A percentile compares a stretch with the other conserved stretches of the same genome.
Evolutionary conservation across 106 monocot genomes (phyloP).

Genomic region (Agapanthus africanus): DNA sequence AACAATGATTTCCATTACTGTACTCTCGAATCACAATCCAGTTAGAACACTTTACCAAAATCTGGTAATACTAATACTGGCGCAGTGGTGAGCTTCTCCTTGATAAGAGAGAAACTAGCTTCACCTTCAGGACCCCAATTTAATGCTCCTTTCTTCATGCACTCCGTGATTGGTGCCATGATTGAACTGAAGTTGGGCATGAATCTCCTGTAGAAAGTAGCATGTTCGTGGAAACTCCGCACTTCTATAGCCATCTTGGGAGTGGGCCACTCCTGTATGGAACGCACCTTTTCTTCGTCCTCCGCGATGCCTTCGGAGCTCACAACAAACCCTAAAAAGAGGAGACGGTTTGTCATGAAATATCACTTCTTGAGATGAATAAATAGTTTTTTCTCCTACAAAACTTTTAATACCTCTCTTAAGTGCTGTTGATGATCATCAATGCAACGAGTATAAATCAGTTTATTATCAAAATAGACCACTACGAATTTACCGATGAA

Average conservation of each 20-base stretch:
- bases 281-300: neutral
- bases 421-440: too few species aligned
- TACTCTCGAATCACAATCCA: slow-evolving; percentile 3
- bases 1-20: too few species aligned
- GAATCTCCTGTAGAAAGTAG: neutral
- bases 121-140: neutral
- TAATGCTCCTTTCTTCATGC: neutral
- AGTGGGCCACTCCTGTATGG: neutral
- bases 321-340: too few species aligned
- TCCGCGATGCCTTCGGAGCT: too few species aligned
- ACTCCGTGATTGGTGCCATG: neutral
- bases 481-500: too few species aligned
- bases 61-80: neutral
- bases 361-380: too few species aligned
- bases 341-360: too few species aligned
- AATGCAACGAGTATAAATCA: too few species aligned
- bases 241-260: neutral
- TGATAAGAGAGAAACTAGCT: neutral
- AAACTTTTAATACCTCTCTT: too few species aligned
- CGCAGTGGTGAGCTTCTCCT: neutral
- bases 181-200: neutral
- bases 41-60: neutral
- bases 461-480: too few species aligned
- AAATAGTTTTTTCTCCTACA: too few species aligned
- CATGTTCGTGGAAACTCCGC: neutral